These are phyloP conservation scores for Leishmania tropica DNA, from an alignment of 208 protist genomes.

Conservation along the genomic window DNA sequence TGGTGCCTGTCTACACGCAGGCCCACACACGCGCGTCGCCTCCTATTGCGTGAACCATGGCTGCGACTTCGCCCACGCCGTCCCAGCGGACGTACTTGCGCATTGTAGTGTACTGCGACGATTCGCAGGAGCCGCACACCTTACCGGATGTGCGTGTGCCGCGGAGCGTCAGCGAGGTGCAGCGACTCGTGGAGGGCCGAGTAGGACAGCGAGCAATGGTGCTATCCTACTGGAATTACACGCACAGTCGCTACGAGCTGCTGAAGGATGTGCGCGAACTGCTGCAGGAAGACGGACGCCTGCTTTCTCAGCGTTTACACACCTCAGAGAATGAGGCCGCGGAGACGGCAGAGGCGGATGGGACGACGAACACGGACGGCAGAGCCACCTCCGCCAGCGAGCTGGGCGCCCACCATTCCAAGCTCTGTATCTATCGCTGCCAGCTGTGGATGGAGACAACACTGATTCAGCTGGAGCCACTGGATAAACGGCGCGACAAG, in stretches of 20 bases:
- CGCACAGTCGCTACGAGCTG: constrained; percentile 42
- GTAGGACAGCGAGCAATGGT: constrained; percentile 34
- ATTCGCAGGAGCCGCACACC: constrained; percentile 12
- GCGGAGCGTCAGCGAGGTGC: constrained; percentile 24
- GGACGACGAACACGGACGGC: constrained; percentile 4
- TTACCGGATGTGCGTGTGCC: constrained; percentile 27
- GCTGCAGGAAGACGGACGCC: constrained; percentile 9
- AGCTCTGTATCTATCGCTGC: constrained; percentile 26
- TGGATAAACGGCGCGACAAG: constrained; percentile 42
- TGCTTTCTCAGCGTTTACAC: not conserved
- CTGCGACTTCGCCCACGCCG: not conserved
- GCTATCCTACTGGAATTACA: constrained; percentile 67
- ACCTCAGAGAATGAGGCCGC: not conserved
- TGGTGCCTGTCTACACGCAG: not conserved
- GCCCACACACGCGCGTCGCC: not conserved
- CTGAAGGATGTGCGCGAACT: constrained; percentile 36
- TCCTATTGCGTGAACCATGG: not conserved
- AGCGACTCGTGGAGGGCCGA: constrained; percentile 23
- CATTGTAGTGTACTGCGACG: constrained; percentile 47
- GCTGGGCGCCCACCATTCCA: not conserved
- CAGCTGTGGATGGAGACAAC: constrained; percentile 73
- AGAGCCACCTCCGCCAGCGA: constrained; percentile 9
- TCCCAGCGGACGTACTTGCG: constrained; percentile 22
- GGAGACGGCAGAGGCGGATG: not conserved
- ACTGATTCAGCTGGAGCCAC: constrained; percentile 44